These are phyloP conservation scores for Apostasia ramifera DNA, from an alignment of 106 monocot genomes.

Conservation along the genomic window DNA sequence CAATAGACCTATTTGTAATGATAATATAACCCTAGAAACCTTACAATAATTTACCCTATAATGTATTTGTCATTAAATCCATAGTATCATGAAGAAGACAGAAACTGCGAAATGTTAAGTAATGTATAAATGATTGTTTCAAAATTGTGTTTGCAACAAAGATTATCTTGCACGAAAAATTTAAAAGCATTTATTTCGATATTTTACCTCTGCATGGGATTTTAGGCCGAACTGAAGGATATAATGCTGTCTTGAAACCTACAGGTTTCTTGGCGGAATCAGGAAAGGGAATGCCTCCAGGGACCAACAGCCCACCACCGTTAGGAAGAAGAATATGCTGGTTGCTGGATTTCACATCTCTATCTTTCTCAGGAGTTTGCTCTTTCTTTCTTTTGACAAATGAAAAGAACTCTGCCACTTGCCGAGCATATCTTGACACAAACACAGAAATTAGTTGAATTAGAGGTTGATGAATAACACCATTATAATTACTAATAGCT, in stretches of 20 bases:
- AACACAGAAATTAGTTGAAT: background rate
- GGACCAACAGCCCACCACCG: conserved; percentile 53
- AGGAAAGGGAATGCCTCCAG: conserved; percentile 29
- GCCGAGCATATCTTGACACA: conserved; percentile 61
- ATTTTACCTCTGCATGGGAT: too few species aligned
- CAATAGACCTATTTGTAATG: too few species aligned
- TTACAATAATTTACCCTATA: too few species aligned
- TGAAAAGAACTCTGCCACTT: conserved; percentile 84
- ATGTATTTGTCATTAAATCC: too few species aligned
- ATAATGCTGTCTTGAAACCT: conserved; percentile 33
- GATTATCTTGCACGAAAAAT: too few species aligned
- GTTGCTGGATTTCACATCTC: conserved; percentile 5
- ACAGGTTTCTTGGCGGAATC: conserved; percentile 29
- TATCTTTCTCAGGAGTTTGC: conserved; percentile 9
- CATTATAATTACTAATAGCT: background rate
- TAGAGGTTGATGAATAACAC: background rate
- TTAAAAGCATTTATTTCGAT: too few species aligned
- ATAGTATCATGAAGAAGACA: too few species aligned
- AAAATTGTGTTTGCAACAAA: too few species aligned
- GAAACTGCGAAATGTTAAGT: too few species aligned
- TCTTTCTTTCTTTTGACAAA: conserved; percentile 89
- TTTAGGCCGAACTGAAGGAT: too few species aligned
- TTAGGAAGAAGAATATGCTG: conserved; percentile 45
- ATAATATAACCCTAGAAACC: too few species aligned
- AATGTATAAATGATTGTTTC: too few species aligned